phyloP scores from a whole-genome alignment of 2,329 filamentous ascomycete genomes.

The Tolypocladium pustulatum region DNA sequence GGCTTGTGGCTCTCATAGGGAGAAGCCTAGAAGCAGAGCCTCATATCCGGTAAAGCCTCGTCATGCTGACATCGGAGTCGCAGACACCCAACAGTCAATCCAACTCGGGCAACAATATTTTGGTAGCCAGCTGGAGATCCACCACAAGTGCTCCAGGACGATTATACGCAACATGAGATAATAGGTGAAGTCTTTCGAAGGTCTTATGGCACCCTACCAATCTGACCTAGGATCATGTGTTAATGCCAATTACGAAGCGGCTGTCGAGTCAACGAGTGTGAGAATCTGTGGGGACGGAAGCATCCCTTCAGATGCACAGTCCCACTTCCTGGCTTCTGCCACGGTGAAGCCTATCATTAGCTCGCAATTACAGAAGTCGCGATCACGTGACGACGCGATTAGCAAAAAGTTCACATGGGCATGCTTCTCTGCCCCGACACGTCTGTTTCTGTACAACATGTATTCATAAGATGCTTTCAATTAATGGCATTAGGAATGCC shows the following conservation, averaged over 20 bases:
- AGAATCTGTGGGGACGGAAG: too few relatives aligned
- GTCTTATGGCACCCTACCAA: too few relatives aligned
- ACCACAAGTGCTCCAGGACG: too few relatives aligned
- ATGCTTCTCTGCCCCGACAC: conserved; percentile 3
- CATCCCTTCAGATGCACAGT: not conserved
- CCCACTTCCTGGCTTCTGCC: not conserved
- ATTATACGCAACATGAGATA: too few relatives aligned
- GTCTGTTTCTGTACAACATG: conserved; percentile 7
- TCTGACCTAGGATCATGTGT: not conserved
- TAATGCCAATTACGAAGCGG: not conserved
- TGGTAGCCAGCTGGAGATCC: too few relatives aligned
- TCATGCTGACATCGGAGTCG: not conserved
- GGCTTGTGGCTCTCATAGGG: too few relatives aligned
- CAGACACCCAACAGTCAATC: not conserved
- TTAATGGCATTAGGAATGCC: conserved; percentile 21
- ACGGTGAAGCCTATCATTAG: conserved; percentile 5
- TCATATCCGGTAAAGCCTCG: not conserved
- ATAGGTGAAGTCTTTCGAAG: too few relatives aligned
- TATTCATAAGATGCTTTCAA: conserved; percentile 21
- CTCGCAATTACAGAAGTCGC: conserved; percentile 5
- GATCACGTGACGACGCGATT: conserved; percentile 18
- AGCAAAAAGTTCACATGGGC: conserved; percentile 12
- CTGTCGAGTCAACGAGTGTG: too few relatives aligned
- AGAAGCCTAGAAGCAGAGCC: too few relatives aligned
- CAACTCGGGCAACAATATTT: too few relatives aligned